Conservation (phyloP, 75 land plant genomes). For the Pseudotsuga menziesii region DNA sequence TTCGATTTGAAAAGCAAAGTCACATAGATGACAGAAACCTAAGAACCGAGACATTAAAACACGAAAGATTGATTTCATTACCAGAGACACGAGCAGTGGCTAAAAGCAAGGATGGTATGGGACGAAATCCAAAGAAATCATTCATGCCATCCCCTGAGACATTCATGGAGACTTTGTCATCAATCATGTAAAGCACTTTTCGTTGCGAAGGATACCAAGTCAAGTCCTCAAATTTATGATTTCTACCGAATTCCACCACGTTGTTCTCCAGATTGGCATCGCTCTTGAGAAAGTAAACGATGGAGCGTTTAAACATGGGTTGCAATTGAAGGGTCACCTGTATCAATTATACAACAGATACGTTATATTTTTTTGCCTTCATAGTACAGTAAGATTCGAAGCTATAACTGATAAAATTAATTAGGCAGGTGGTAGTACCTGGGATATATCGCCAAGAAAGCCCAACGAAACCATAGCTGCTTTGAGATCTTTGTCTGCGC, state of each 20-base stretch:
- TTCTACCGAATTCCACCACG: constrained; percentile 26
- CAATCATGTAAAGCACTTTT: constrained; percentile 45
- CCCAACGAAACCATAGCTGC: constrained; percentile 69
- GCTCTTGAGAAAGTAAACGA: constrained; percentile 13
- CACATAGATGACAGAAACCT: too few relatives aligned
- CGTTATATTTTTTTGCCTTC: too few relatives aligned
- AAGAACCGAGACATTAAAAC: too few relatives aligned
- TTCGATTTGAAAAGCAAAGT: too few relatives aligned
- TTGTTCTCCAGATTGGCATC: constrained; percentile 37
- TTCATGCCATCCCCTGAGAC: constrained; percentile 43
- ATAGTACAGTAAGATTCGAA: neutral
- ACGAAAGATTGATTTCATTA: too few relatives aligned
- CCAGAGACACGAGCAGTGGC: neutral
- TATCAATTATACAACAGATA: too few relatives aligned
- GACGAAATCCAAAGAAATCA: constrained; percentile 45
- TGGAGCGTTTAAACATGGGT: constrained; percentile 59
- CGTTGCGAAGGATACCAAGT: constrained; percentile 62
- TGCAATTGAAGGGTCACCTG: constrained; percentile 51
- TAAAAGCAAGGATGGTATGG: constrained; percentile 12
- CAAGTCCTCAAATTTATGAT: constrained; percentile 70
- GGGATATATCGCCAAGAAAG: constrained; percentile 69
- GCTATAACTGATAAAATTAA: neutral
- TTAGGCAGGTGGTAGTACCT: constrained; percentile 26
- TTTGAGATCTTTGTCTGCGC: constrained; percentile 30
- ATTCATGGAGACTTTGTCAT: constrained; percentile 39